These are phyloP conservation scores for Ogataea populi-albae DNA, from an alignment of 805 yeast genomes.

Conservation along the genomic window DNA sequence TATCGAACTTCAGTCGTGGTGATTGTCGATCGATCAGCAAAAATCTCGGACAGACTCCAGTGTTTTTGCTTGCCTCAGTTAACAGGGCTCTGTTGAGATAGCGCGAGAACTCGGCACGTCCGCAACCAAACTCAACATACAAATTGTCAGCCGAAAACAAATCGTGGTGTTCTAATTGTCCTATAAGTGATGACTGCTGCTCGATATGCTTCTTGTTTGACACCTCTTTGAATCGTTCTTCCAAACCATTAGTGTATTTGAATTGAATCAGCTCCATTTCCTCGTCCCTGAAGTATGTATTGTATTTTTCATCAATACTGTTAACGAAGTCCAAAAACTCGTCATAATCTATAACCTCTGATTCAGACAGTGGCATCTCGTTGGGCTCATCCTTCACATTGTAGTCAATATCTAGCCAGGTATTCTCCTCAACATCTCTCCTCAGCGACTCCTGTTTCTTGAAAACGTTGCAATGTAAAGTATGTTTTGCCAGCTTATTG, in stretches of 20 bases:
- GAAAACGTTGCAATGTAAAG: conserved; percentile 57
- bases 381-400: conserved; percentile 36
- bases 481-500: conserved; percentile 51
- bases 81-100: conserved; percentile 44
- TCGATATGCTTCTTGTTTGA: conserved; percentile 69
- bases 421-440: conserved; percentile 27
- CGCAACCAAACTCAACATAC: conserved; percentile 85
- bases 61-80: conserved; percentile 5
- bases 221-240: conserved; percentile 45
- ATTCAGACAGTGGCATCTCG: not conserved
- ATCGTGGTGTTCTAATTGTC: conserved; percentile 48
- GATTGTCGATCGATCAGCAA: conserved; percentile 74
- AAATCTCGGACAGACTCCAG: conserved; percentile 29
- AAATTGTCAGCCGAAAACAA: conserved; percentile 37
- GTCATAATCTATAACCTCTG: conserved; percentile 15
- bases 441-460: conserved; percentile 30
- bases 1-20: conserved; percentile 75
- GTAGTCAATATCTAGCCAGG: conserved; percentile 49
- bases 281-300: conserved; percentile 7
- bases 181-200: conserved; percentile 80
- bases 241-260: conserved; percentile 33
- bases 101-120: conserved; percentile 79
- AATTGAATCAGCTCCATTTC: conserved; percentile 19
- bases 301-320: conserved; percentile 12
- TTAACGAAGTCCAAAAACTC: conserved; percentile 24